These are phyloP conservation scores for Suillus sp. DNA, from an alignment of 768 basidiomycete genomes.

Conservation along the genomic window DNA sequence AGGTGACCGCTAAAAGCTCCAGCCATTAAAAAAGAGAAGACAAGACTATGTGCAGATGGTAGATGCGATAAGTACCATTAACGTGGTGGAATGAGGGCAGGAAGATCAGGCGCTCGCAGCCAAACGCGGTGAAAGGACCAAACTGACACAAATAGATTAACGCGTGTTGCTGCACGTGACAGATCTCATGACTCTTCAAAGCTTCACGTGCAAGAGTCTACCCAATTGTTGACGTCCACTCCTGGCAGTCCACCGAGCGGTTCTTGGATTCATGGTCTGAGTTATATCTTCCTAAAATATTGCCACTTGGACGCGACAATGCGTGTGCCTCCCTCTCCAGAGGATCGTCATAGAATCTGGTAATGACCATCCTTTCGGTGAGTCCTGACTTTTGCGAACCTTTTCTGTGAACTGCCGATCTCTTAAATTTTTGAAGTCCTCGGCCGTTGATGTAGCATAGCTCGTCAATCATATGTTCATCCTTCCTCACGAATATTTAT, in stretches of 20 bases:
- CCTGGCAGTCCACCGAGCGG: too few species aligned
- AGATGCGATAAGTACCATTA: background rate
- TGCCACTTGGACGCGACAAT: too few species aligned
- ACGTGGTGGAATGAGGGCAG: background rate
- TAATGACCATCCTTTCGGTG: too few species aligned
- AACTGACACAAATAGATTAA: conserved; percentile 18
- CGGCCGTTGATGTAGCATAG: background rate
- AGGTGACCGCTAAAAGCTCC: conserved; percentile 62
- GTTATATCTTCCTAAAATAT: too few species aligned
- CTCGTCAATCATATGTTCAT: background rate
- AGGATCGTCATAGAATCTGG: too few species aligned
- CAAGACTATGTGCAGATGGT: background rate
- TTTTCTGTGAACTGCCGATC: background rate
- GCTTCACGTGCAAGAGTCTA: background rate
- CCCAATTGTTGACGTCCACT: too few species aligned
- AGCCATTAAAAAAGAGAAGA: conserved; percentile 44
- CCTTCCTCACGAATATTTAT: background rate
- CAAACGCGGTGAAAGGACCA: background rate
- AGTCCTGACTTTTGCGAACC: background rate
- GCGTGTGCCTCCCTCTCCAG: too few species aligned
- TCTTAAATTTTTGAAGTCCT: background rate
- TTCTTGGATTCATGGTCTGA: too few species aligned
- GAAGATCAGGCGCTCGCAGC: background rate
- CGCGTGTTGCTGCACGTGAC: background rate
- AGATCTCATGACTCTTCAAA: background rate